Conservation (phyloP, 2,329 filamentous ascomycete species). For the Apiospora hydei region DNA sequence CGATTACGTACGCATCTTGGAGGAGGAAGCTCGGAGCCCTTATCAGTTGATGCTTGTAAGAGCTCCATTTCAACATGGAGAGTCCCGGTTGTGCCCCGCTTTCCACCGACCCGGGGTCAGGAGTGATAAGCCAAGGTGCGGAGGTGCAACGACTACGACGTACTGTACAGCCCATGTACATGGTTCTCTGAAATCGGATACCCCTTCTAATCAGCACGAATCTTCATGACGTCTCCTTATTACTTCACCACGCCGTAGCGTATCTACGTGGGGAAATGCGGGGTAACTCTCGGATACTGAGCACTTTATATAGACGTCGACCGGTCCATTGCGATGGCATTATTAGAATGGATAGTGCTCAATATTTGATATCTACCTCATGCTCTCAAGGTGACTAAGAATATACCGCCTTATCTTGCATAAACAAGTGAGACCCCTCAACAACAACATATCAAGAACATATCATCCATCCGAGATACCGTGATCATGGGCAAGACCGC, state of each 20-base stretch:
- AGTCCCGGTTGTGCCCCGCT: slow-evolving; percentile 5
- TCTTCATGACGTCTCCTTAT: slow-evolving; percentile 22
- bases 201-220: neutral
- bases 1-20: neutral
- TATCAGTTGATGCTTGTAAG: neutral
- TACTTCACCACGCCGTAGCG: neutral
- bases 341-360: neutral
- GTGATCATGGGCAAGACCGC: slow-evolving; percentile 48
- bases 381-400: neutral
- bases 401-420: neutral
- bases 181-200: neutral
- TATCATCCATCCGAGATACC: neutral
- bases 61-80: slow-evolving; percentile 8
- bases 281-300: slow-evolving; percentile 13
- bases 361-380: too few species aligned
- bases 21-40: neutral
- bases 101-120: slow-evolving; percentile 2
- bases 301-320: neutral
- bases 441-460: neutral
- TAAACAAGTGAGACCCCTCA: neutral
- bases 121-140: slow-evolving; percentile 22
- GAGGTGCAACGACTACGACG: slow-evolving; percentile 13
- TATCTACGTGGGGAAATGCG: slow-evolving; percentile 24
- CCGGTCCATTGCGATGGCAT: neutral
- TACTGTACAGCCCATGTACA: neutral